A percentile compares a stretch with the other conserved stretches of the same genome.
phyloP scores from a whole-genome alignment of 2,329 filamentous ascomycete species.

The Ophiocordyceps sinensis region DNA sequence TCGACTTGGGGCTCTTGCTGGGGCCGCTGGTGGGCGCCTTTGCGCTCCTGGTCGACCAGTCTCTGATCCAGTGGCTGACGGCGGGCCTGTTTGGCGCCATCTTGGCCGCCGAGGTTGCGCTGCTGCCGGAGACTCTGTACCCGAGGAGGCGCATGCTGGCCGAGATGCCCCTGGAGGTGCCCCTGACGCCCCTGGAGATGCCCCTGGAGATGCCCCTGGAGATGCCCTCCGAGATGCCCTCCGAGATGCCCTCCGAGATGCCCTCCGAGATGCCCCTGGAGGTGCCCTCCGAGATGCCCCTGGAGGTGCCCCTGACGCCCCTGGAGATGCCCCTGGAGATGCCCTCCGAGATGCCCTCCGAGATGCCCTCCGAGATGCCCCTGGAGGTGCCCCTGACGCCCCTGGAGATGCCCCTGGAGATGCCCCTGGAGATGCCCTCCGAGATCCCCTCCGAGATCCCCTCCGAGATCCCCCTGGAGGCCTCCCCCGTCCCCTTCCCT shows the following conservation, averaged over 20 bases:
- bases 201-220: not conserved
- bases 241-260: too few relatives aligned
- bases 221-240: not conserved
- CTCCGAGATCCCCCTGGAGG: not conserved
- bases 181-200: too few relatives aligned
- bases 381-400: too few relatives aligned
- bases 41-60: conserved; percentile 27
- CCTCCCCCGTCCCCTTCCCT: not conserved
- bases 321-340: not conserved
- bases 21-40: conserved; percentile 33
- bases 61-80: conserved; percentile 40
- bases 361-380: not conserved
- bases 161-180: not conserved
- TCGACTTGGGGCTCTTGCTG: not conserved
- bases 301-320: too few relatives aligned
- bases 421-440: not conserved
- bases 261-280: not conserved
- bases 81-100: conserved; percentile 36
- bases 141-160: not conserved
- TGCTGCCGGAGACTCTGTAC: not conserved
- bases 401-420: not conserved
- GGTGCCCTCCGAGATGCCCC: too few relatives aligned
- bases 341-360: too few relatives aligned
- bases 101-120: conserved; percentile 7
- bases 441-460: not conserved